These are phyloP conservation scores for Rosa persica DNA, from an alignment of 306 rosid genomes.

Conservation along the genomic window DNA sequence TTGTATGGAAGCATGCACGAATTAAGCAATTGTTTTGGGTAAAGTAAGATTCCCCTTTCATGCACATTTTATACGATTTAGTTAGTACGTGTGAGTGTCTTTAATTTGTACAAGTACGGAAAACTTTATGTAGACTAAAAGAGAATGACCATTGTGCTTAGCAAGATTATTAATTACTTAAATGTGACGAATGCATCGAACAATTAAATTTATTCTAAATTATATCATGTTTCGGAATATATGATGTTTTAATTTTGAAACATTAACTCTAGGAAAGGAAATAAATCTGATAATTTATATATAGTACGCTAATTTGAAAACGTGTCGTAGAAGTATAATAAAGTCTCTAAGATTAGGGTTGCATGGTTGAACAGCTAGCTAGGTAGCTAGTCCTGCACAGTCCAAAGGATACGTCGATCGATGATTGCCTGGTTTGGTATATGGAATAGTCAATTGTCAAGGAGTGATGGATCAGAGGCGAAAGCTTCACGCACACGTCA, in stretches of 20 bases:
- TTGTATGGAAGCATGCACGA: not conserved
- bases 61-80: not conserved
- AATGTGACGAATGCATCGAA: not conserved
- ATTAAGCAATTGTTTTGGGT: not conserved
- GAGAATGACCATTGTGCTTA: not conserved
- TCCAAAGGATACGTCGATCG: not conserved
- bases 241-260: too few species aligned
- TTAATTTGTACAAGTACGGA: not conserved
- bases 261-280: too few species aligned
- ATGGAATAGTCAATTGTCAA: conserved; percentile 1
- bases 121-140: not conserved
- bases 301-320: too few species aligned
- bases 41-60: not conserved
- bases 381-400: not conserved
- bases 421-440: not conserved
- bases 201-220: too few species aligned
- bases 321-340: too few species aligned
- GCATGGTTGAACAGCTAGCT: not conserved
- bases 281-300: too few species aligned
- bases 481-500: not conserved
- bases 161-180: not conserved
- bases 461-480: conserved; percentile 1
- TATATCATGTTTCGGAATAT: not conserved
- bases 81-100: not conserved
- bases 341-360: not conserved